A percentile compares a stretch with the other conserved stretches of the same genome.
Conservation (phyloP, 31 red algal species). For the Bonnemaisonia californica region DNA sequence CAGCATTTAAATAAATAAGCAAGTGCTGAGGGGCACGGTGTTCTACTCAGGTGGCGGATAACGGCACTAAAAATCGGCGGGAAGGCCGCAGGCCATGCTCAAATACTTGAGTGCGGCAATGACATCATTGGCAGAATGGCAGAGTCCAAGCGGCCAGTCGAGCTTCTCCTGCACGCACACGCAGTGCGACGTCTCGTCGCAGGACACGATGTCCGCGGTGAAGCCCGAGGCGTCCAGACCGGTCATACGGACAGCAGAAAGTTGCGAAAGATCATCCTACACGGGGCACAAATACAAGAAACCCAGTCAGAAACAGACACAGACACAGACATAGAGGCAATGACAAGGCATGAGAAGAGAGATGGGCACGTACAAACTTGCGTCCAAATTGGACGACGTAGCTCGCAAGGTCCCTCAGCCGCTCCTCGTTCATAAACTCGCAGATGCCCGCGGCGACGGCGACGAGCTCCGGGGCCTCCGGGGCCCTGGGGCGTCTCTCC, state of each 20-base stretch:
- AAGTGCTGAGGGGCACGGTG: too few relatives aligned
- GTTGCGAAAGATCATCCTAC: slow-evolving; percentile 61
- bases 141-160: slow-evolving; percentile 60
- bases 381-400: slow-evolving; percentile 42
- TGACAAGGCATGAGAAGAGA: not conserved
- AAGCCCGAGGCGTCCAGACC: slow-evolving; percentile 54
- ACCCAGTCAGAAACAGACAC: not conserved
- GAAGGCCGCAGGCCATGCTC: slow-evolving; percentile 53
- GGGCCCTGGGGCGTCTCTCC: not conserved
- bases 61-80: slow-evolving; percentile 69
- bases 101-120: slow-evolving; percentile 67
- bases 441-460: slow-evolving; percentile 36
- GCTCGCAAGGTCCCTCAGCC: slow-evolving; percentile 31
- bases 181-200: slow-evolving; percentile 55
- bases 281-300: not conserved
- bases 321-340: not conserved
- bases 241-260: slow-evolving; percentile 50
- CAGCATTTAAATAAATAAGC: too few relatives aligned
- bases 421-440: slow-evolving; percentile 59
- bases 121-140: slow-evolving; percentile 48
- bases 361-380: slow-evolving; percentile 36
- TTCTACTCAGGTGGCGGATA: too few relatives aligned
- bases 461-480: slow-evolving; percentile 29
- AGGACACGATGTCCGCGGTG: slow-evolving; percentile 64
- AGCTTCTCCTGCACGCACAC: slow-evolving; percentile 71